A percentile compares a stretch with the other conserved stretches of the same genome.
phyloP scores from a whole-genome alignment of 768 basidiomycete species.

The Collybia nuda region DNA sequence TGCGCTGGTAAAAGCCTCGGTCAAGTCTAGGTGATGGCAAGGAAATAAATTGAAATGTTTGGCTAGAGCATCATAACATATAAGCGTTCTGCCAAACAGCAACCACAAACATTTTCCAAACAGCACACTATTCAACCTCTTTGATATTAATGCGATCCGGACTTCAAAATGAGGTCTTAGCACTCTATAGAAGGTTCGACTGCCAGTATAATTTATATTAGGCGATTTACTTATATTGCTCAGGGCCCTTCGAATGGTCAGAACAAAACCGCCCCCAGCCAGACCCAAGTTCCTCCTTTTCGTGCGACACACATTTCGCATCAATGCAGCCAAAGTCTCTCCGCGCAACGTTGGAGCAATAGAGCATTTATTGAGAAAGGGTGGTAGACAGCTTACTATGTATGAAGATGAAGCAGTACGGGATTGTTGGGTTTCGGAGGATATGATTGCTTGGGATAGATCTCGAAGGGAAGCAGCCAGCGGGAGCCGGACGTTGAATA shows the following conservation, averaged over 20 bases:
- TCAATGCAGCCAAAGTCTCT: constrained; percentile 58
- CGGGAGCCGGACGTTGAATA: background rate
- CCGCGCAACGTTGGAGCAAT: constrained; percentile 67
- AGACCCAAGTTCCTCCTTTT: constrained; percentile 68
- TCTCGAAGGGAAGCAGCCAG: constrained; percentile 18
- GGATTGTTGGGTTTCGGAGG: constrained; percentile 72
- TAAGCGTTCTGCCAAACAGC: too few species aligned
- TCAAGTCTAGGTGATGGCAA: constrained; percentile 2
- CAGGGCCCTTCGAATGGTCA: constrained; percentile 77
- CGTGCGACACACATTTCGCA: constrained; percentile 69
- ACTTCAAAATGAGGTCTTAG: constrained; percentile 52
- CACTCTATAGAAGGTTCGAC: constrained; percentile 42
- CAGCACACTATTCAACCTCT: constrained; percentile 1
- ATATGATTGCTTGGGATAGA: constrained; percentile 68
- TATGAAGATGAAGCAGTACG: constrained; percentile 67
- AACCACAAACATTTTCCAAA: background rate
- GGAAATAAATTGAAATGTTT: constrained; percentile 4
- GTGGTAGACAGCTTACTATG: constrained; percentile 63
- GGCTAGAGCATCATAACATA: background rate
- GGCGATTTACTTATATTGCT: constrained; percentile 1
- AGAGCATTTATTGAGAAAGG: constrained; percentile 76
- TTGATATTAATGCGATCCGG: constrained; percentile 33
- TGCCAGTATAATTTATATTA: background rate
- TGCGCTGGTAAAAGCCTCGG: too few species aligned
- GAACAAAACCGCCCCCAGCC: constrained; percentile 58